These are phyloP conservation scores for Choiromyces venosus DNA, from an alignment of 495 filamentous ascomycete genomes.

Conservation along the genomic window DNA sequence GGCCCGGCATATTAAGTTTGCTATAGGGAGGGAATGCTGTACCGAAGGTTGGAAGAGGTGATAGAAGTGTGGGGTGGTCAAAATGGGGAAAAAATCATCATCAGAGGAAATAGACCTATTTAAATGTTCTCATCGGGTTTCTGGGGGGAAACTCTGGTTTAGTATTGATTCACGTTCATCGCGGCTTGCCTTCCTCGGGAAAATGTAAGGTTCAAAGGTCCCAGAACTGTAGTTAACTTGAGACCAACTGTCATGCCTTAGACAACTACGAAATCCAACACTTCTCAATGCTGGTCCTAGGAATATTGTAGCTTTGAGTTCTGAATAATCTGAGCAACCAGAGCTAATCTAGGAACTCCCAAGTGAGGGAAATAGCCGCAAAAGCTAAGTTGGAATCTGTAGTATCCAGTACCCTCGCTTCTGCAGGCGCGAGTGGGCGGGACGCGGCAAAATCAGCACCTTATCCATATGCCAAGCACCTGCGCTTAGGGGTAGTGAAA, in stretches of 20 bases:
- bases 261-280: conserved; percentile 4
- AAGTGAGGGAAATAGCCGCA: not conserved
- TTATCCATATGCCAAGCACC: not conserved
- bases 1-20: not conserved
- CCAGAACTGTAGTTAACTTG: not conserved
- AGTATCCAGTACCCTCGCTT: not conserved
- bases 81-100: not conserved
- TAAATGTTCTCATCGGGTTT: not conserved
- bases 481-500: not conserved
- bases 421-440: not conserved
- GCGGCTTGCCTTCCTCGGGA: not conserved
- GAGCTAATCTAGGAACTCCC: not conserved
- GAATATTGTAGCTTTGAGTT: not conserved
- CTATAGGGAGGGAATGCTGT: not conserved
- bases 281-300: too few relatives aligned
- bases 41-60: not conserved
- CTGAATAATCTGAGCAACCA: not conserved
- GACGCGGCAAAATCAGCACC: not conserved
- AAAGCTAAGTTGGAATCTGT: not conserved
- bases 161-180: not conserved
- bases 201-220: not conserved
- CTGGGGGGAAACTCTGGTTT: not conserved
- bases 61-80: not conserved
- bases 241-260: conserved; percentile 26
- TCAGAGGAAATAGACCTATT: not conserved